Percentiles rank a stretch among this genome's conserved stretches.
Evolutionary conservation across 495 filamentous ascomycete species (phyloP).

Genomic region (Aspergillus haitiensis): DNA sequence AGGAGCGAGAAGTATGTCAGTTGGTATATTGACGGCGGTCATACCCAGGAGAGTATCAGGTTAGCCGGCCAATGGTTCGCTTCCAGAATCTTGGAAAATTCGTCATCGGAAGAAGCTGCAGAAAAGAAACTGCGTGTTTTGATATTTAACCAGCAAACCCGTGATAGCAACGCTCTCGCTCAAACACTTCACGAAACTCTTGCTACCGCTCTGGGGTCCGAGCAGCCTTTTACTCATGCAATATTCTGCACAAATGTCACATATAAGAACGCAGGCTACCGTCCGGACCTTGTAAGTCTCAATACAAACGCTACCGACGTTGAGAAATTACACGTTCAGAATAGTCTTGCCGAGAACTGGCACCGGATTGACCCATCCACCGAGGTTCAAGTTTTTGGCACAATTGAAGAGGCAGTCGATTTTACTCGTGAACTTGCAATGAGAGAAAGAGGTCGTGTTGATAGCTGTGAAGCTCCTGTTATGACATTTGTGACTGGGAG

Average conservation of each 20-base stretch:
- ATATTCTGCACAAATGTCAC: slow-evolving; percentile 91
- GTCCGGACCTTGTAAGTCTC: slow-evolving; percentile 72
- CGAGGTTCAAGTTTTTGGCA: slow-evolving; percentile 65
- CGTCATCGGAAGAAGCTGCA: slow-evolving; percentile 47
- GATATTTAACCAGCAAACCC: slow-evolving; percentile 95
- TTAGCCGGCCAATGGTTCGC: slow-evolving; percentile 81
- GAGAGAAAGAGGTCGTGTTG: slow-evolving; percentile 32
- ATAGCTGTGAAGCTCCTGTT: slow-evolving; percentile 40
- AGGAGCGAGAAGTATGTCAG: slow-evolving; percentile 63
- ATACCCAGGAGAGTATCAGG: slow-evolving; percentile 85
- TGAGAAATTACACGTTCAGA: slow-evolving; percentile 70
- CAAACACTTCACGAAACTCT: slow-evolving; percentile 67
- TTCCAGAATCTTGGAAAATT: slow-evolving; percentile 46
- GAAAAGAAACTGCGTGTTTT: slow-evolving; percentile 59
- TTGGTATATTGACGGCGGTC: slow-evolving; percentile 92
- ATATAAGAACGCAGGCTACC: slow-evolving; percentile 67
- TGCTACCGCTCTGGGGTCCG: slow-evolving; percentile 51
- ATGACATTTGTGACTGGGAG: slow-evolving; percentile 75
- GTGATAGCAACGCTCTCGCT: slow-evolving; percentile 67
- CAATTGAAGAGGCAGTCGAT: slow-evolving; percentile 83
- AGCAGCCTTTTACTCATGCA: slow-evolving; percentile 69
- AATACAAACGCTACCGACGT: slow-evolving; percentile 68
- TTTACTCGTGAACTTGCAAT: slow-evolving; percentile 57
- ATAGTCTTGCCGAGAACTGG: slow-evolving; percentile 73
- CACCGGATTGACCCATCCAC: slow-evolving; percentile 59